These are phyloP conservation scores for Cystobasidiaceae sp. DNA, from an alignment of 1,284 basidiomycete species.

Conservation along the genomic window DNA sequence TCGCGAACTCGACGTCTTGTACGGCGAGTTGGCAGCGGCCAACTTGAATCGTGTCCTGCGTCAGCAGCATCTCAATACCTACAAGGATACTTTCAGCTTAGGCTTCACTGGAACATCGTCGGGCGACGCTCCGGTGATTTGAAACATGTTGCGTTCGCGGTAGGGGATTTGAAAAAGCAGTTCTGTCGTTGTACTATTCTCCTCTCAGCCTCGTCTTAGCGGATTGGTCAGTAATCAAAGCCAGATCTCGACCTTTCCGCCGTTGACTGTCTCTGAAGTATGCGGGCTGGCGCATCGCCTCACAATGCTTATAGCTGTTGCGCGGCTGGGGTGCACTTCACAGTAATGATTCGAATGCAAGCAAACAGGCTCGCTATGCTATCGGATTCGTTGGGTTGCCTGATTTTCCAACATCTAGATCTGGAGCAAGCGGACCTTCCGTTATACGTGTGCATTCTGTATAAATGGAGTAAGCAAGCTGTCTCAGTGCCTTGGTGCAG, in stretches of 20 bases:
- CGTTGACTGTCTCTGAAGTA: too few species aligned
- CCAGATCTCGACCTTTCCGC: too few species aligned
- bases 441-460: conserved; percentile 30
- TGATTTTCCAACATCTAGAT: conserved; percentile 25
- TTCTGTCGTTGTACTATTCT: neutral
- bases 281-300: too few species aligned
- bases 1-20: conserved; percentile 20
- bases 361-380: conserved; percentile 6
- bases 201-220: too few species aligned
- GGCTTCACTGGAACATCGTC: neutral
- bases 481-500: neutral
- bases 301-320: too few species aligned
- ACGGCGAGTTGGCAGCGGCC: conserved; percentile 16
- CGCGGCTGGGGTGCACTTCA: too few species aligned
- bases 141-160: neutral
- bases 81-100: neutral
- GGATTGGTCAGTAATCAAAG: too few species aligned
- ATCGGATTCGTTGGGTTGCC: conserved; percentile 8
- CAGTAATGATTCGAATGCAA: neutral
- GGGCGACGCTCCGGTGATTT: conserved; percentile 8
- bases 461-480: neutral
- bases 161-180: too few species aligned
- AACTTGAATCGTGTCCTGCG: conserved; percentile 11
- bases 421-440: conserved; percentile 27
- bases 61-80: conserved; percentile 5